phyloP scores from a whole-genome alignment of 164 flowering plant species.

The Sextonia rubra region DNA sequence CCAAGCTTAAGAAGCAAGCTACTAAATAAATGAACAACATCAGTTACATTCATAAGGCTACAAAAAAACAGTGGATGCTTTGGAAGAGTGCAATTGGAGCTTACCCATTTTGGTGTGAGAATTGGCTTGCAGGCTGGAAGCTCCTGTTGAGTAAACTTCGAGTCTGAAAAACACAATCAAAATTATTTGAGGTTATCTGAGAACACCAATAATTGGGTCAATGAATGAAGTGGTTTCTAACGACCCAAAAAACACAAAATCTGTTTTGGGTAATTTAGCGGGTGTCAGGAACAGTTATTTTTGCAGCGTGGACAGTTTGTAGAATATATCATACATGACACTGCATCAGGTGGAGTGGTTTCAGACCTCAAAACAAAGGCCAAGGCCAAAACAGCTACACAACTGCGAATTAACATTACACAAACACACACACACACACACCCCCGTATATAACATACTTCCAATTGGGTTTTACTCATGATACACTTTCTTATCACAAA shows the following conservation, averaged over 20 bases:
- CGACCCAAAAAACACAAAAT: no score
- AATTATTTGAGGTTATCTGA: not conserved
- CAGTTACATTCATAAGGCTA: not conserved
- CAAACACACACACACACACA: no score
- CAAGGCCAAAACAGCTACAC: no score
- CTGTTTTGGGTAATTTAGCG: no score
- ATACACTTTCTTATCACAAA: no score
- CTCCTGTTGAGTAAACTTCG: constrained; percentile 92
- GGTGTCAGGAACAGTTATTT: no score
- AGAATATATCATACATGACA: not conserved
- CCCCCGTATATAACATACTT: no score
- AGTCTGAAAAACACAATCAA: constrained; percentile 13
- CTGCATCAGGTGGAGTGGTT: not conserved
- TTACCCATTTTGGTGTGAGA: constrained; percentile 90
- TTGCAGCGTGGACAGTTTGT: no score
- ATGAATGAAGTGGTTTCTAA: not conserved
- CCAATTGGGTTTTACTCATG: no score
- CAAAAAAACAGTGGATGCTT: not conserved
- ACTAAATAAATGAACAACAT: not conserved
- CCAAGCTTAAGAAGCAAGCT: constrained; percentile 1
- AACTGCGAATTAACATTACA: no score
- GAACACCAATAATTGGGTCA: not conserved
- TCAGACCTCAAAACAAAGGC: not conserved
- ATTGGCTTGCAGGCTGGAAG: constrained; percentile 99
- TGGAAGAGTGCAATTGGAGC: not conserved